Evolutionary conservation across 2,329 filamentous ascomycete genomes (phyloP).

Genomic region (Colletotrichum sp.): DNA sequence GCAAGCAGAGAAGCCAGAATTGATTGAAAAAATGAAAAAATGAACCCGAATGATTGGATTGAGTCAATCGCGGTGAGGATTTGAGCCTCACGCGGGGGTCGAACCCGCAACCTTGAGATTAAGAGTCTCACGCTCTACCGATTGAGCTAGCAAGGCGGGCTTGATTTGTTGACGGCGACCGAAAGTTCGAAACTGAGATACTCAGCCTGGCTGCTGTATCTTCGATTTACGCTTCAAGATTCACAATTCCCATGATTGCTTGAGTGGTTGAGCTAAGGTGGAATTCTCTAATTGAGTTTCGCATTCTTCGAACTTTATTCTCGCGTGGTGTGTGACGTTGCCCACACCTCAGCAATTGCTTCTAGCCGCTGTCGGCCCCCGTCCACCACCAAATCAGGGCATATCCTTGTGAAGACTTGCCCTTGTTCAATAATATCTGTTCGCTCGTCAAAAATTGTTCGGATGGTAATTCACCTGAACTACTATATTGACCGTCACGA

Average conservation of each 20-base stretch:
- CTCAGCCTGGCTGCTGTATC: background rate
- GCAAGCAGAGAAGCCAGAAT: background rate
- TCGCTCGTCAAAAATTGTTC: background rate
- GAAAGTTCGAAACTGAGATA: background rate
- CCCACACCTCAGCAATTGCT: background rate
- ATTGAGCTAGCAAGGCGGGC: conserved; percentile 21
- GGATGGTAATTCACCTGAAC: background rate
- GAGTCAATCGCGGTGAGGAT: conserved; percentile 7
- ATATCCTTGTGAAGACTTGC: background rate
- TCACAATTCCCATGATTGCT: background rate
- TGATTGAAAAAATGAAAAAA: background rate
- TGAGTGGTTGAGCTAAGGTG: background rate
- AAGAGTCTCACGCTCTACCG: conserved; percentile 60
- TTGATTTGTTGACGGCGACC: background rate
- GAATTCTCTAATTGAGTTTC: background rate
- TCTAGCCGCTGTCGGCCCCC: background rate
- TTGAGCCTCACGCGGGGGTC: conserved; percentile 26
- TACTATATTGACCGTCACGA: background rate
- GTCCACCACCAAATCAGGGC: background rate
- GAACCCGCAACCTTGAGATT: conserved; percentile 32
- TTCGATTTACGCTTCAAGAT: background rate
- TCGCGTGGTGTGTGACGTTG: background rate
- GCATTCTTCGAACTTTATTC: background rate
- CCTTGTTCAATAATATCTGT: background rate
- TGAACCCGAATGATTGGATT: background rate